These are phyloP conservation scores for Dioscorea dumetorum DNA, from an alignment of 106 monocot genomes.

Conservation along the genomic window DNA sequence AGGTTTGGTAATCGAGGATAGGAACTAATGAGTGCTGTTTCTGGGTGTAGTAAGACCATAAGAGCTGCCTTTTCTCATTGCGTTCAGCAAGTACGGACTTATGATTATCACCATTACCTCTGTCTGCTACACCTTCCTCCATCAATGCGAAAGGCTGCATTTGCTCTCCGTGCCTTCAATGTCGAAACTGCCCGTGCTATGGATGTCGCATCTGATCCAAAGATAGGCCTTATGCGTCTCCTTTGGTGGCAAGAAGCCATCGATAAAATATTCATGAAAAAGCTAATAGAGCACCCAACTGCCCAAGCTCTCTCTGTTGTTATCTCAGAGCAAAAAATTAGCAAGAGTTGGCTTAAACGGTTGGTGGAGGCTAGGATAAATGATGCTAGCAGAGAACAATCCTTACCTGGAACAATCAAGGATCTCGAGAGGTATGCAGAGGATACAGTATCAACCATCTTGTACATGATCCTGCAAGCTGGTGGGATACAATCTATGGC, in stretches of 20 bases:
- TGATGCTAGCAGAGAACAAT: slow-evolving; percentile 44
- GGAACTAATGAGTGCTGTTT: slow-evolving; percentile 41
- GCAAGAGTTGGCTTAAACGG: slow-evolving; percentile 81
- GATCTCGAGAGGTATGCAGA: slow-evolving; percentile 81
- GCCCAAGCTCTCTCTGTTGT: slow-evolving; percentile 73
- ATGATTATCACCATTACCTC: slow-evolving; percentile 96
- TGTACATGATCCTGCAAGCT: slow-evolving; percentile 83
- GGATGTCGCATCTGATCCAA: slow-evolving; percentile 80
- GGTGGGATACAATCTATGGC: slow-evolving; percentile 63
- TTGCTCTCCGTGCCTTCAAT: slow-evolving; percentile 78
- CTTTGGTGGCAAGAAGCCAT: slow-evolving; percentile 90
- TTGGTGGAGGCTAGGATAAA: slow-evolving; percentile 74
- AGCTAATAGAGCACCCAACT: slow-evolving; percentile 67
- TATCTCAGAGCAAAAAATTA: slow-evolving; percentile 57
- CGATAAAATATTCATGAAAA: slow-evolving; percentile 55
- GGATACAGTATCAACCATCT: slow-evolving; percentile 67
- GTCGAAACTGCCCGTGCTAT: slow-evolving; percentile 79
- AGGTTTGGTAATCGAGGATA: neutral
- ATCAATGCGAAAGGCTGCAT: slow-evolving; percentile 73
- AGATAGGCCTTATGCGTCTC: slow-evolving; percentile 87
- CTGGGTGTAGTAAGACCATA: slow-evolving; percentile 31
- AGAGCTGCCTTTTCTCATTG: slow-evolving; percentile 85
- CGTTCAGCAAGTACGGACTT: slow-evolving; percentile 78
- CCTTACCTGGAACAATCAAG: slow-evolving; percentile 25
- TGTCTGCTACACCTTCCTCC: slow-evolving; percentile 90